Base-by-base conservation (phyloP, 1,139 yeast genomes). In the Suhomyces guaymorum region DNA sequence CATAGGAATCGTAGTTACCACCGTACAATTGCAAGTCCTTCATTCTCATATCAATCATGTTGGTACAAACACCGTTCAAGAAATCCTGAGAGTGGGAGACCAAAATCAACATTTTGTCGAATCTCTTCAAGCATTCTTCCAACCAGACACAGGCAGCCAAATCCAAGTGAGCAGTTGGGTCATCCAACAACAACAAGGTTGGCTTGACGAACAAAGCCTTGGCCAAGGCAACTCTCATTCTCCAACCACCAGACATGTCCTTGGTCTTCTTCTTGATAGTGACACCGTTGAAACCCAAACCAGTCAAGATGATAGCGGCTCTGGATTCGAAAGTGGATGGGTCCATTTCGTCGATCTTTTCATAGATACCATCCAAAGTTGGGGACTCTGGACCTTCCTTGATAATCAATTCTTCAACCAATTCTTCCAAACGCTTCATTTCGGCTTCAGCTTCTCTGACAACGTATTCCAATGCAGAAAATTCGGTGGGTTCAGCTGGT, bases 111-210 rank as follows among this genome's bases (percentile, higher is more conserved):
- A 89, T 90, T 64, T 95, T 81, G 66, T 90, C 97, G 64, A 83
- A 92, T 63, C 90, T 77, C 75, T 89, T 90, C 59, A 92, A 78
- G 69, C 92, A 92, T 71, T 90, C 97, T 78, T 92, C 99, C 66
- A 92, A 78, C 98, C 98, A 92, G 58, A 94, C 98, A 83, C 97
- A 92, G 43, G 98, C 98, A 65, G 92, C 97, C 62, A 94, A 78
- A 74, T 92, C 99, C 78, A 92, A 86, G 70, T 92, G 98, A 44
- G 98, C 98, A 51, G 99, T 94, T 56, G 99, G 99, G 65, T 92
- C 98, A 73, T 92, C 99, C 61, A 87, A 76, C 52, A 87, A 73
- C 55, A 87, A 72, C 52, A 87, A 67, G 37, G 95, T 84, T 57
- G 96, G 95, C 67, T 87, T 86, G 47, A 87, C 95, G 71, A 84